Conservation (phyloP, 495 filamentous ascomycete species). For the Echria macrotheca region DNA sequence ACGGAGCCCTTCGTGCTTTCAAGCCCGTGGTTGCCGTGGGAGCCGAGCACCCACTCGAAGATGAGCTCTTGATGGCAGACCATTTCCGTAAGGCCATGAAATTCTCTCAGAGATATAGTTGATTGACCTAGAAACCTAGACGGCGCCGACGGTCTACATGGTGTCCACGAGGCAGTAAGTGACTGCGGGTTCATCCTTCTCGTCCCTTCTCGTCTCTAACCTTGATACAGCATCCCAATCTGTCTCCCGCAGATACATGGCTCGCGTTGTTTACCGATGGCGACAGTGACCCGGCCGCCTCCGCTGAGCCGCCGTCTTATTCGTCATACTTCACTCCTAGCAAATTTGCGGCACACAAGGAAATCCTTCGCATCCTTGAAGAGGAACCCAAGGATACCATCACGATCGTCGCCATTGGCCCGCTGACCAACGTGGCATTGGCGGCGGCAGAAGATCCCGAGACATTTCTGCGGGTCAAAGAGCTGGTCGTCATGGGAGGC, state of each 20-base stretch:
- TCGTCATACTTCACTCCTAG: slow-evolving; percentile 66
- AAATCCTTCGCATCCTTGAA: slow-evolving; percentile 76
- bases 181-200: neutral
- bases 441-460: slow-evolving; percentile 80
- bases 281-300: slow-evolving; percentile 27
- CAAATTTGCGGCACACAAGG: slow-evolving; percentile 62
- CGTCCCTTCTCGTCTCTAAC: slow-evolving; percentile 5
- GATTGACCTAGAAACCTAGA: slow-evolving; percentile 46
- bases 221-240: slow-evolving; percentile 70
- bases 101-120: neutral
- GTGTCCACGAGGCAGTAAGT: slow-evolving; percentile 75
- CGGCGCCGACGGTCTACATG: slow-evolving; percentile 82
- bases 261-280: slow-evolving; percentile 67
- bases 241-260: slow-evolving; percentile 81
- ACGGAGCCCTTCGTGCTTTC: slow-evolving; percentile 57
- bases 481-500: slow-evolving; percentile 96
- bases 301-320: slow-evolving; percentile 36
- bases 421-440: slow-evolving; percentile 83
- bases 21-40: slow-evolving; percentile 85
- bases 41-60: slow-evolving; percentile 76
- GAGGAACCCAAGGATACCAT: slow-evolving; percentile 77
- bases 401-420: slow-evolving; percentile 83
- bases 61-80: slow-evolving; percentile 77
- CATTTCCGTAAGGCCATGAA: slow-evolving; percentile 66
- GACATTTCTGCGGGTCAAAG: slow-evolving; percentile 80